Conservation (phyloP, 2,329 filamentous ascomycete species). For the Monosporascus sp. region DNA sequence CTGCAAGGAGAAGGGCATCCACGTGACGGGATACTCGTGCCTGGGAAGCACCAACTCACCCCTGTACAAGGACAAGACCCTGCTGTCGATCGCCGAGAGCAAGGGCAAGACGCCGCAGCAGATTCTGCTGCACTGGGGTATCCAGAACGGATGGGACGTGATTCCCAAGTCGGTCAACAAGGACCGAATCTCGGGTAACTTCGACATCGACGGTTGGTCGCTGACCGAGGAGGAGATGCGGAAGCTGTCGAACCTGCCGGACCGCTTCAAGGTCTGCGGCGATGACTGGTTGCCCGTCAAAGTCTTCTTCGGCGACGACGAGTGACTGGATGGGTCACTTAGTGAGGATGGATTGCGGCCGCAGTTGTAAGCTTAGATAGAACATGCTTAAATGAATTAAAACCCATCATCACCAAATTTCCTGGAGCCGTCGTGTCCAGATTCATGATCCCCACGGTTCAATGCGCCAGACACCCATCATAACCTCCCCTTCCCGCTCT, state of each 20-base stretch:
- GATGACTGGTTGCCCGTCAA: constrained; percentile 69
- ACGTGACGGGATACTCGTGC: constrained; percentile 69
- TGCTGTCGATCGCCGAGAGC: constrained; percentile 56
- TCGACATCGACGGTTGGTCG: constrained; percentile 66
- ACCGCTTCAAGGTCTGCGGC: constrained; percentile 77
- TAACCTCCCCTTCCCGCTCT: constrained; percentile 25
- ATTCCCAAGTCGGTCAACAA: constrained; percentile 80
- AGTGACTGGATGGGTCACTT: constrained; percentile 40
- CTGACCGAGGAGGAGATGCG: constrained; percentile 68
- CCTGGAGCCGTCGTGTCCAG: too few species aligned
- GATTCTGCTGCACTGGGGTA: constrained; percentile 73
- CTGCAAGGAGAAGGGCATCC: constrained; percentile 67
- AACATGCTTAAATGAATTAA: constrained; percentile 5
- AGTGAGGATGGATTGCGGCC: neutral
- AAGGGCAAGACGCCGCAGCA: constrained; percentile 70
- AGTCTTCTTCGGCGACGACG: constrained; percentile 80
- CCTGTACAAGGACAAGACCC: constrained; percentile 59
- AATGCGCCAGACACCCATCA: constrained; percentile 14
- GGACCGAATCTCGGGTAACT: constrained; percentile 70
- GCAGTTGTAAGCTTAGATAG: constrained; percentile 5
- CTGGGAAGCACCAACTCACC: constrained; percentile 67
- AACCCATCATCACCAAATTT: neutral
- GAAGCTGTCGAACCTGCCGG: constrained; percentile 60
- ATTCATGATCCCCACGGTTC: too few species aligned
- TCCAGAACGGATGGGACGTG: constrained; percentile 75